These are phyloP conservation scores for Neospermospora avenae DNA, from an alignment of 2,329 filamentous ascomycete genomes.

Conservation along the genomic window DNA sequence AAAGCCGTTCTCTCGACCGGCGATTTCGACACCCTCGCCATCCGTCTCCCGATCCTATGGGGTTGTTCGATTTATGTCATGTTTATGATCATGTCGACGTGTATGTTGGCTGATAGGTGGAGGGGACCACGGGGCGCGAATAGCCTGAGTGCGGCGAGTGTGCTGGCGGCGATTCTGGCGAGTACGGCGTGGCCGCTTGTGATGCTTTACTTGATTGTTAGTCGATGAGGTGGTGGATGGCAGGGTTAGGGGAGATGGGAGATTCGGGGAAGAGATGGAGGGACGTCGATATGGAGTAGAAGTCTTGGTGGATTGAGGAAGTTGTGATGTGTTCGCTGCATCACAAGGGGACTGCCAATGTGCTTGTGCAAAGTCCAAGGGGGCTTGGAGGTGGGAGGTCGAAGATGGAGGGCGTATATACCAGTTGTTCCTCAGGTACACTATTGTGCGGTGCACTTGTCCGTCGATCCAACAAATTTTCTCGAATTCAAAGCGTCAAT, in stretches of 20 bases:
- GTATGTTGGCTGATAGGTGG: slow-evolving; percentile 6
- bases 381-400: not conserved
- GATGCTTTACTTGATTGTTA: slow-evolving; percentile 7
- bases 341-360: not conserved
- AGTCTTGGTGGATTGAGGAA: too few relatives aligned
- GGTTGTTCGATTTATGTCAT: not conserved
- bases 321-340: not conserved
- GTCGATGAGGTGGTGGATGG: not conserved
- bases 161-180: slow-evolving; percentile 2
- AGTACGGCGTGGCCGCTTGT: slow-evolving; percentile 10
- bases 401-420: not conserved
- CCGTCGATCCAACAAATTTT: not conserved
- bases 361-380: not conserved
- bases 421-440: not conserved
- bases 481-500: too few relatives aligned
- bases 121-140: slow-evolving; percentile 4
- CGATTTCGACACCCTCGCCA: slow-evolving; percentile 3
- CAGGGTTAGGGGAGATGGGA: not conserved
- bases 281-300: not conserved
- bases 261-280: too few relatives aligned
- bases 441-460: not conserved
- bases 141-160: not conserved
- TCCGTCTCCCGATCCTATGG: not conserved
- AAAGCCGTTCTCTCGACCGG: not conserved
- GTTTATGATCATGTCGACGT: slow-evolving; percentile 11